These are phyloP conservation scores for Verruconis gallopava DNA, from an alignment of 2,329 filamentous ascomycete genomes.

Conservation along the genomic window DNA sequence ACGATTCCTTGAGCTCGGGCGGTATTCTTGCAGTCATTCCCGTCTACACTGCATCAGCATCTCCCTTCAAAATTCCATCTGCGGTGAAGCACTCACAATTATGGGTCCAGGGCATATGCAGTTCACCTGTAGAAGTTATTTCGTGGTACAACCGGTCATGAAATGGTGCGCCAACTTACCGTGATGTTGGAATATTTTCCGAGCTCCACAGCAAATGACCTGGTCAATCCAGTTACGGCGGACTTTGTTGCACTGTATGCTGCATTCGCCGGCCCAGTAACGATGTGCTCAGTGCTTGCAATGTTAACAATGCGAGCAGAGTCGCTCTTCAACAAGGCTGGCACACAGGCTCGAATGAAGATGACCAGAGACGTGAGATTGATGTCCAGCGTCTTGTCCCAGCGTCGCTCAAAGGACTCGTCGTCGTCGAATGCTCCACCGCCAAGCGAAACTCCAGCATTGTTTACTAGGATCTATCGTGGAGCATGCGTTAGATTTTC, in stretches of 20 bases:
- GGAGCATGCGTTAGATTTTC: too few species aligned
- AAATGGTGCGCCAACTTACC: neutral
- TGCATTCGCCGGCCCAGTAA: conserved; percentile 4
- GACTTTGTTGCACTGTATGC: conserved; percentile 6
- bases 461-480: conserved; percentile 2
- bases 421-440: conserved; percentile 4
- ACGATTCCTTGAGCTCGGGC: conserved; percentile 3
- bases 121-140: neutral
- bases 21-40: conserved; percentile 5
- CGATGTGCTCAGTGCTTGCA: conserved; percentile 2
- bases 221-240: conserved; percentile 2
- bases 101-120: conserved; percentile 2
- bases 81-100: neutral
- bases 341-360: conserved; percentile 5
- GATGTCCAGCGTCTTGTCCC: conserved; percentile 5
- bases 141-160: neutral
- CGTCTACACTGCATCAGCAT: neutral
- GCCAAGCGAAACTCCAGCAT: conserved; percentile 2
- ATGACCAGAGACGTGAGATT: conserved; percentile 2
- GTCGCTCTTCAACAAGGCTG: conserved; percentile 6
- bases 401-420: conserved; percentile 1
- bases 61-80: neutral
- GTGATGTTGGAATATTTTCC: conserved; percentile 4
- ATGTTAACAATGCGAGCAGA: conserved; percentile 5
- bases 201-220: conserved; percentile 5